These are phyloP conservation scores for Xeromyces bisporus DNA, from an alignment of 495 filamentous ascomycete genomes.

Conservation along the genomic window DNA sequence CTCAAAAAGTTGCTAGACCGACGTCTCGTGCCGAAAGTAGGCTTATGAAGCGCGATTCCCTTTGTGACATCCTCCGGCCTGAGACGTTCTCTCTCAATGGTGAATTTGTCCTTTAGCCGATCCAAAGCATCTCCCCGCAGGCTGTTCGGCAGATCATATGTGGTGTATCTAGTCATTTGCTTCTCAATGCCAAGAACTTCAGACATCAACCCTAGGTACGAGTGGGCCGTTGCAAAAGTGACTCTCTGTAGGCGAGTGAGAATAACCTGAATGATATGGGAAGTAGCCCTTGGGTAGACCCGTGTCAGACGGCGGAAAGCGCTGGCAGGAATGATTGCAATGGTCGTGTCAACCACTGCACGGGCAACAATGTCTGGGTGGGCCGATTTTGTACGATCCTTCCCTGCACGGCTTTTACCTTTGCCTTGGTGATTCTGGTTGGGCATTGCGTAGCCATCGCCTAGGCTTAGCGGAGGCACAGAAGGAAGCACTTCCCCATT, in stretches of 20 bases:
- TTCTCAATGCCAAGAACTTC: constrained; percentile 85
- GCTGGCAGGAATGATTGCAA: constrained; percentile 92
- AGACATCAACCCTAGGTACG: constrained; percentile 77
- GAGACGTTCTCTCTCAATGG: constrained; percentile 66
- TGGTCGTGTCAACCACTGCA: constrained; percentile 94
- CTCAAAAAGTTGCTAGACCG: constrained; percentile 59
- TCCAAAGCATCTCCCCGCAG: constrained; percentile 71
- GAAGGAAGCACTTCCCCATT: constrained; percentile 22
- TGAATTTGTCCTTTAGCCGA: constrained; percentile 85
- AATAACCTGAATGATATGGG: constrained; percentile 95
- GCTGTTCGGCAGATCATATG: constrained; percentile 80
- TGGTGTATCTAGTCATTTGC: constrained; percentile 81
- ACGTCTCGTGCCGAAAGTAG: constrained; percentile 43
- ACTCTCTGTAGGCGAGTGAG: constrained; percentile 85
- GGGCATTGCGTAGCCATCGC: constrained; percentile 23
- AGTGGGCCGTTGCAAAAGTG: constrained; percentile 82
- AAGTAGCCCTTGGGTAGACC: constrained; percentile 87
- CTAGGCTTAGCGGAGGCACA: constrained; percentile 63
- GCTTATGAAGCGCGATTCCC: constrained; percentile 91
- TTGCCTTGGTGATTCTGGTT: constrained; percentile 4
- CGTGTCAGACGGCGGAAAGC: constrained; percentile 88
- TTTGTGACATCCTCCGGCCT: constrained; percentile 74
- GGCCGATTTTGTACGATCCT: constrained; percentile 48
- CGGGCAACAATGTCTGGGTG: constrained; percentile 94
- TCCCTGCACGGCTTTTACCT: constrained; percentile 16